Percentiles rank a stretch among this genome's conserved stretches.
Evolutionary conservation across 2,329 filamentous ascomycete species (phyloP).

Genomic region (Lachnellula cervina): DNA sequence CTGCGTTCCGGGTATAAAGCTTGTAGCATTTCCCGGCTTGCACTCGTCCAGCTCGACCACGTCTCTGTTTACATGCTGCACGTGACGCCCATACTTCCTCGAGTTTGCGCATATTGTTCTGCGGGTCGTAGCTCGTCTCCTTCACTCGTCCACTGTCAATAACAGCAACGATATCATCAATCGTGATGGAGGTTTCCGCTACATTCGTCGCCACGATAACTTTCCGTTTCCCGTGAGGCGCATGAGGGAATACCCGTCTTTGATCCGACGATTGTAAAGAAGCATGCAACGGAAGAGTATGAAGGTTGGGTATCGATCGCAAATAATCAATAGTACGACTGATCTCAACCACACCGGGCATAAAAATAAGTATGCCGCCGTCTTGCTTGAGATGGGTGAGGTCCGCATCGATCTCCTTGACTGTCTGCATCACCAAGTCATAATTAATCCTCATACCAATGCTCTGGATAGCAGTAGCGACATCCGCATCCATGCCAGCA

Average conservation of each 20-base stretch:
- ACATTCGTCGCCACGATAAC: constrained; percentile 95
- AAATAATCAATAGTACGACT: constrained; percentile 71
- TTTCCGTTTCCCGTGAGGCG: constrained; percentile 79
- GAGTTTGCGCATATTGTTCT: constrained; percentile 89
- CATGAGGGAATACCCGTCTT: constrained; percentile 71
- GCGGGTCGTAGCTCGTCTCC: constrained; percentile 88
- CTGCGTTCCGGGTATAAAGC: constrained; percentile 81
- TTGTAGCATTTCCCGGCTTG: constrained; percentile 91
- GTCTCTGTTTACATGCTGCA: constrained; percentile 89
- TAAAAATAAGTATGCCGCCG: constrained; percentile 90
- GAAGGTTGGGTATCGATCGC: constrained; percentile 57
- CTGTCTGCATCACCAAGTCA: constrained; percentile 73
- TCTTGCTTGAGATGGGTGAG: constrained; percentile 59
- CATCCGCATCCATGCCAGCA: constrained; percentile 45
- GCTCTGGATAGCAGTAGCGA: constrained; percentile 67
- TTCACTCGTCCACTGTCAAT: constrained; percentile 95
- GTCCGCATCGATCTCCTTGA: constrained; percentile 75
- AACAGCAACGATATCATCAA: constrained; percentile 93
- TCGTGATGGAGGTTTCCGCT: constrained; percentile 96
- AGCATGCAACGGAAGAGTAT: constrained; percentile 85
- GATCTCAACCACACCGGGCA: constrained; percentile 90
- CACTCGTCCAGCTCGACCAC: constrained; percentile 90
- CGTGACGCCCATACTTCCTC: constrained; percentile 93
- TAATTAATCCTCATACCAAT: constrained; percentile 88
- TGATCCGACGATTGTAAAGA: constrained; percentile 87